These are phyloP conservation scores for Ochromonas danica DNA, from an alignment of 108 stramenopile genomes.

Conservation along the genomic window DNA sequence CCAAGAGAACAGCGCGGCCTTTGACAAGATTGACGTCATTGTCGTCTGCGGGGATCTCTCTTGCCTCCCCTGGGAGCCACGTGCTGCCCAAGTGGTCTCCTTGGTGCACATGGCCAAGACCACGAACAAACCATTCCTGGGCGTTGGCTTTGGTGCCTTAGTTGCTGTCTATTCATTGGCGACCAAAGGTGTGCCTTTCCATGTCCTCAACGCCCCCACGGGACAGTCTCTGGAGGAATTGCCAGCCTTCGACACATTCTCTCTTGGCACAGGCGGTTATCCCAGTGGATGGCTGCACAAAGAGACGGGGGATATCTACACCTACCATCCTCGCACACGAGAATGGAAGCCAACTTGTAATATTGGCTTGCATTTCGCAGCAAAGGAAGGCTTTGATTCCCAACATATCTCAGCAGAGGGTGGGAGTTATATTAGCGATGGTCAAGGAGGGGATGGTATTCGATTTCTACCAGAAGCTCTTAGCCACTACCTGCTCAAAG, in stretches of 20 bases:
- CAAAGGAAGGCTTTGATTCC: too few species aligned
- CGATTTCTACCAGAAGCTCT: neutral
- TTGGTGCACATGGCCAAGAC: slow-evolving; percentile 7
- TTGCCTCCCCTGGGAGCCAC: slow-evolving; percentile 7
- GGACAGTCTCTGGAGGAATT: neutral
- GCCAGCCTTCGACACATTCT: neutral
- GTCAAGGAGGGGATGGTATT: neutral
- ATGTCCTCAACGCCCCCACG: neutral
- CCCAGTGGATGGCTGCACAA: slow-evolving; percentile 20
- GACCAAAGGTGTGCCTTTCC: slow-evolving; percentile 1
- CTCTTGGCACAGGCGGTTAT: neutral
- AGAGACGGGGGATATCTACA: slow-evolving; percentile 26
- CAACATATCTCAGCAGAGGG: too few species aligned
- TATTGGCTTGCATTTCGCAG: slow-evolving; percentile 8
- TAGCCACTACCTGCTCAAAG: neutral
- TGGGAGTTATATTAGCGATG: too few species aligned
- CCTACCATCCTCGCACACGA: neutral
- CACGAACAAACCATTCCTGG: slow-evolving; percentile 1
- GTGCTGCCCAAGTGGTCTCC: neutral
- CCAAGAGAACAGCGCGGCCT: neutral
- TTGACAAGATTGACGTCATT: neutral
- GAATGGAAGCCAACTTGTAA: slow-evolving; percentile 2
- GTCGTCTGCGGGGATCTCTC: neutral
- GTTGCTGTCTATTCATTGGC: neutral
- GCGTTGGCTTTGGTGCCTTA: slow-evolving; percentile 10